Evolutionary conservation across 2,329 filamentous ascomycete species (phyloP).

Genomic region (Aspergillus brasiliensis): DNA sequence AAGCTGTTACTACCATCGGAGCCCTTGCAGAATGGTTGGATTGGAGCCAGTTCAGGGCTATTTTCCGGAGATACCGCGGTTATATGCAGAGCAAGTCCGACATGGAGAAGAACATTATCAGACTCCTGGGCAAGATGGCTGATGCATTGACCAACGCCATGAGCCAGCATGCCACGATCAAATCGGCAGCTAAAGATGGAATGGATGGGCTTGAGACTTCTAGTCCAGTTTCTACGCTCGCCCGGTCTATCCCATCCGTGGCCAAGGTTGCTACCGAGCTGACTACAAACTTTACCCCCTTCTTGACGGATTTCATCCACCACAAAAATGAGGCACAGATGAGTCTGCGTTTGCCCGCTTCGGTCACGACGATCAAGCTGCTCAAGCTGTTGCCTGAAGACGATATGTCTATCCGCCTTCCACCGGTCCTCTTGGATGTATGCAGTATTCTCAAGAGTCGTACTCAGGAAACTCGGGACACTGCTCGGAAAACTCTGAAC

Average conservation of each 20-base stretch:
- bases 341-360: conserved; percentile 86
- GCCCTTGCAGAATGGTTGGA: conserved; percentile 74
- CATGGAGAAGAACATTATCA: conserved; percentile 80
- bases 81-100: conserved; percentile 81
- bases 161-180: conserved; percentile 27
- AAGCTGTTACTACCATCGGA: conserved; percentile 80
- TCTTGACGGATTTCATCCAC: conserved; percentile 81
- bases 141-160: conserved; percentile 69
- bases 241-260: conserved; percentile 65
- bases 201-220: conserved; percentile 33
- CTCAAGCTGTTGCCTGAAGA: conserved; percentile 75
- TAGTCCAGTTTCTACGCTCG: conserved; percentile 51
- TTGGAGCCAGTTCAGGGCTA: conserved; percentile 86
- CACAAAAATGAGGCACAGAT: conserved; percentile 94
- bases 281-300: conserved; percentile 72
- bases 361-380: conserved; percentile 84
- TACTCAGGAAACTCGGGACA: conserved; percentile 83
- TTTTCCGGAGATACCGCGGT: conserved; percentile 79
- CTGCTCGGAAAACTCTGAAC: conserved; percentile 83
- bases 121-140: conserved; percentile 77
- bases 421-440: conserved; percentile 84
- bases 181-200: conserved; percentile 22
- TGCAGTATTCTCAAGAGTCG: conserved; percentile 91
- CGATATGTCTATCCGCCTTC: conserved; percentile 72
- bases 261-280: conserved; percentile 73